Evolutionary conservation across 768 basidiomycete species (phyloP), one percentile per base, ranked within the genome.

Genomic region (Russula abietina): DNA sequence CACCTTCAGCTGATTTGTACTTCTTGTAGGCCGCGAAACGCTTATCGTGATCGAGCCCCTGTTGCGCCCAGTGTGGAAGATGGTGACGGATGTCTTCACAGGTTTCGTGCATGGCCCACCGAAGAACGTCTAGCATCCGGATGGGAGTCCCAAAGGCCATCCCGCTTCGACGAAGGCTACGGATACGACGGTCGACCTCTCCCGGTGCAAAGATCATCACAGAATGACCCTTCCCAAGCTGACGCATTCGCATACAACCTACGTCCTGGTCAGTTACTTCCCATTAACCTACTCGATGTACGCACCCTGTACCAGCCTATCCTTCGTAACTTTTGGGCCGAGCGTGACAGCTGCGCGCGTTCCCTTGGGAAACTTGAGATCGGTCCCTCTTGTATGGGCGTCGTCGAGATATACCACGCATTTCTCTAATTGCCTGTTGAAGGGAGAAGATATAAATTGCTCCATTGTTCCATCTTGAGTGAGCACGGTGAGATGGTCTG

Each of bases 361-460:
- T n/a, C 72, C 61, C 0, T 19, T 58, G 0, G 83, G 82, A 38
- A 84, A 71, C 49, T 78, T 83, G 17, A 83, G 69, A 60, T 83
- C 82, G 0, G 82, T 84, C 9, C 82, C 82, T 66, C 82, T 60
- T 22, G 76, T 78, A 61, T 83, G 82, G 0, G 79, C 78, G 55
- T 83, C 82, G 51, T 83, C 82, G 0, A 83, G 76, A 64, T 83
- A 83, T 4, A 83, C 66, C 6, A 79, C 62, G 39, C 79, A 80
- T 59, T 74, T 70, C 3, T 73, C 67, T 9, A 79, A 67, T 39
- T 73, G 73, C 19, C 74, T 65, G 14, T 64, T 68, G 67, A 71
- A 80, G 12, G 74, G 70, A 2, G 81, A 80, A 9, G 74, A 72
- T 12, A 69, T 55, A 16, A 83, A 67, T 12, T 70, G 68, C 55